A percentile compares a stretch with the other conserved stretches of the same genome.
Conservation (phyloP, 148 eudicot species). For the Camellia granthamiana region DNA sequence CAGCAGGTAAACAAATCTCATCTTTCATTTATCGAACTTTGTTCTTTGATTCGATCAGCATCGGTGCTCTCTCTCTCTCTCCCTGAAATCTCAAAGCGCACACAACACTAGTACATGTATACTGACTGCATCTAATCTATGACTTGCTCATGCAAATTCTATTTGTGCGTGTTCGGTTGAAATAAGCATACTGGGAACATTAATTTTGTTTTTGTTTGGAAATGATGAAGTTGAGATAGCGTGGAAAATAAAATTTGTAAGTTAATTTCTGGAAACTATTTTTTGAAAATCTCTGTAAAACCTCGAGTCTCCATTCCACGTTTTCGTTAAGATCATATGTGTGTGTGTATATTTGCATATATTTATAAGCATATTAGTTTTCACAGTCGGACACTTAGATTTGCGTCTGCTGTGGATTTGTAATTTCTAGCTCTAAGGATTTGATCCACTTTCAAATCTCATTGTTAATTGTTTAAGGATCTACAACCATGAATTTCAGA, state of each 20-base stretch:
- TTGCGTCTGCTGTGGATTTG: neutral
- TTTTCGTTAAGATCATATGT: too few species aligned
- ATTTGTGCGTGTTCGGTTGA: neutral
- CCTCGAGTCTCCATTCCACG: neutral
- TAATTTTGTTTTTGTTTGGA: neutral
- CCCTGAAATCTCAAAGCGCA: neutral
- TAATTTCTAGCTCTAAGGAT: neutral
- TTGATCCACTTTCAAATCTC: neutral
- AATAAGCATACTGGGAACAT: neutral
- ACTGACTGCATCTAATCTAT: too few species aligned
- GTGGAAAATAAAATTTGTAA: neutral
- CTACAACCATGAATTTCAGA: neutral
- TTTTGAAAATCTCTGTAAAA: neutral
- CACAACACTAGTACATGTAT: too few species aligned
- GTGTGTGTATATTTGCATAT: neutral
- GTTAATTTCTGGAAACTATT: neutral
- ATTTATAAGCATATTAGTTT: neutral
- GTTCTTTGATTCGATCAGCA: neutral
- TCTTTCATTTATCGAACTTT: neutral
- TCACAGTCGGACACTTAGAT: neutral
- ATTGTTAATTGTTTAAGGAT: neutral
- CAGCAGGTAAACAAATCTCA: constrained; percentile 56
- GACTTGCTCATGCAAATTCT: neutral
- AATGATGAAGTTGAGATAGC: neutral
- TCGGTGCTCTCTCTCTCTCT: neutral